Percentiles rank a stretch among this genome's conserved stretches.
These are phyloP conservation scores for Geotrichum ghanense DNA, from an alignment of 805 yeast genomes.

Conservation along the genomic window DNA sequence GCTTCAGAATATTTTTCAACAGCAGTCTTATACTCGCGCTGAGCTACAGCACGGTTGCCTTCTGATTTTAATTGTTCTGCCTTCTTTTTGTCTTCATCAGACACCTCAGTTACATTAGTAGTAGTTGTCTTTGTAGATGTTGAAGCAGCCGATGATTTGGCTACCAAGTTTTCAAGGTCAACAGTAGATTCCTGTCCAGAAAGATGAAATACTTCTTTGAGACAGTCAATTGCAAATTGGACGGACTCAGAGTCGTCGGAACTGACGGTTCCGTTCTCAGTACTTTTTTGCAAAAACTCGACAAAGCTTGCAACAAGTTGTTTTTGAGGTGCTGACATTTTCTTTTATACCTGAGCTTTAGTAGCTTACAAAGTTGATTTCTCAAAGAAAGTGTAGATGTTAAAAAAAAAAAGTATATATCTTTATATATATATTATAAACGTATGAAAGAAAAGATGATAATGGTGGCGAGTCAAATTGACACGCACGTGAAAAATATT, in stretches of 20 bases:
- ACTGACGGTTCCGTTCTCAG: conserved; percentile 49
- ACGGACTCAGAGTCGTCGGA: conserved; percentile 80
- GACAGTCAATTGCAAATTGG: conserved; percentile 89
- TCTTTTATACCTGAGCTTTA: neutral
- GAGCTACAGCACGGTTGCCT: conserved; percentile 86
- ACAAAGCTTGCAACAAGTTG: conserved; percentile 57
- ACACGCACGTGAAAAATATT: too few relatives aligned
- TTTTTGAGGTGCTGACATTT: conserved; percentile 1
- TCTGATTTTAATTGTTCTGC: conserved; percentile 81
- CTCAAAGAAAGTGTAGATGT: too few relatives aligned
- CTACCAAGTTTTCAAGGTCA: conserved; percentile 28
- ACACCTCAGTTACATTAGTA: conserved; percentile 12
- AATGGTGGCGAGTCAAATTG: too few relatives aligned
- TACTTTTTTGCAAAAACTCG: conserved; percentile 51
- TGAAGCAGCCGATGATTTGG: conserved; percentile 30
- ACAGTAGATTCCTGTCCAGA: conserved; percentile 24
- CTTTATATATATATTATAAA: too few relatives aligned
- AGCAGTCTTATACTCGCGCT: conserved; percentile 58
- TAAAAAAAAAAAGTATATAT: too few relatives aligned
- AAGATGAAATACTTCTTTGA: conserved; percentile 74
- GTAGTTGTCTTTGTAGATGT: conserved; percentile 36
- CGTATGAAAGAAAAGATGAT: too few relatives aligned
- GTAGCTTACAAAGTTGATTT: too few relatives aligned
- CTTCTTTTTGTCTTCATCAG: conserved; percentile 42
- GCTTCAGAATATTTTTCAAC: conserved; percentile 73